These are phyloP conservation scores for Myxozyma melibiosi DNA, from an alignment of 805 yeast genomes.

Conservation along the genomic window DNA sequence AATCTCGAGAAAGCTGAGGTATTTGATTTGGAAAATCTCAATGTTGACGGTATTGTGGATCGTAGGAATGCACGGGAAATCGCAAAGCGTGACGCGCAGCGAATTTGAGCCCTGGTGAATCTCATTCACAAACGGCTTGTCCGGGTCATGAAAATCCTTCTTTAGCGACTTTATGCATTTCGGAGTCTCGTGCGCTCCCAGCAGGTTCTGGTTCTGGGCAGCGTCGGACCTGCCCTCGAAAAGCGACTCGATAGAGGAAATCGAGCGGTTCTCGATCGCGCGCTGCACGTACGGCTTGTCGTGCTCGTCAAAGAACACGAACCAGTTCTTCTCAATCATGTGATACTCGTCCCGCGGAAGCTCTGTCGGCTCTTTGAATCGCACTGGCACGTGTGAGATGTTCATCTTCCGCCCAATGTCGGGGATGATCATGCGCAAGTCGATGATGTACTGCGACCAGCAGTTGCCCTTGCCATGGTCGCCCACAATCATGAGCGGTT, in stretches of 20 bases:
- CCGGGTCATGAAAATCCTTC: not conserved
- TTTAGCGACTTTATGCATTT: constrained; percentile 3
- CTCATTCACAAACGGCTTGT: not conserved
- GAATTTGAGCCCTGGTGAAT: constrained; percentile 30
- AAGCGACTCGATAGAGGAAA: not conserved
- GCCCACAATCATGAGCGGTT: constrained; percentile 25
- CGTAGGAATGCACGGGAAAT: constrained; percentile 32
- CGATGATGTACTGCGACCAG: constrained; percentile 22
- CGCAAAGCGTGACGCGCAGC: constrained; percentile 29
- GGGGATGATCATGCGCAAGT: constrained; percentile 23
- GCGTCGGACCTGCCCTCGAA: not conserved
- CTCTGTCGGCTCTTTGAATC: constrained; percentile 12
- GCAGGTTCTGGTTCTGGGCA: not conserved
- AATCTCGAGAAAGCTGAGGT: constrained; percentile 7
- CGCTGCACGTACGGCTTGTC: constrained; percentile 21
- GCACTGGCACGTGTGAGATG: constrained; percentile 18
- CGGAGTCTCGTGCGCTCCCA: not conserved
- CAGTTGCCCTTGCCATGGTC: constrained; percentile 14
- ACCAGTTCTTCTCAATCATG: constrained; percentile 27
- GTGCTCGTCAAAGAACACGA: constrained; percentile 23
- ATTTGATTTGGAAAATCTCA: constrained; percentile 26
- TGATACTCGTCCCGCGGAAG: constrained; percentile 8
- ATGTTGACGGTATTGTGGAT: constrained; percentile 30
- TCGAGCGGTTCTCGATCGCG: constrained; percentile 11
- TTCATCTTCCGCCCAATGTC: constrained; percentile 19